Conservation (phyloP, 2,329 filamentous ascomycete species). For the Diaporthe sp. region DNA sequence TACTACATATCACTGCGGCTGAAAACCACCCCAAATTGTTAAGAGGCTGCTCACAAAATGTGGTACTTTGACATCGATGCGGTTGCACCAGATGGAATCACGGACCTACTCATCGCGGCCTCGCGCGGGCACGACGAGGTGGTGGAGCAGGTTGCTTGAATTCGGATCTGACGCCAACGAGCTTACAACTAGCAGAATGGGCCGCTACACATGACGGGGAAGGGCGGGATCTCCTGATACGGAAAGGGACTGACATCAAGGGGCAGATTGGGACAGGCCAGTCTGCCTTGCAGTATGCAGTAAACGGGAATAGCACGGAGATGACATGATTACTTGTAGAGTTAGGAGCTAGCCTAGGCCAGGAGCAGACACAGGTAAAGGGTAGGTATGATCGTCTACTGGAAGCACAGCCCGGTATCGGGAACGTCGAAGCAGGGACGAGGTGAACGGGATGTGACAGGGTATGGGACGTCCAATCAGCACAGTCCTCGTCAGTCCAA, state of each 20-base stretch:
- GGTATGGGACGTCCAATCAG: neutral
- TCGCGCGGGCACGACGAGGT: neutral
- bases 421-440: neutral
- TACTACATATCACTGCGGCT: neutral
- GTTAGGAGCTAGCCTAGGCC: neutral
- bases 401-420: neutral
- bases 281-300: neutral
- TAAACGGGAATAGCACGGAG: neutral
- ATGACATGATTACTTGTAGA: neutral
- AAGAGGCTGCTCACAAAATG: neutral
- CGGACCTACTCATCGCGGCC: neutral
- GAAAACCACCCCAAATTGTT: neutral
- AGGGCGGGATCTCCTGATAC: neutral
- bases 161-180: no score
- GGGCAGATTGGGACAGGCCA: neutral
- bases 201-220: neutral
- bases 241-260: neutral
- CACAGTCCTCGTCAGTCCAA: neutral
- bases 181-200: neutral
- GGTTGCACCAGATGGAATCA: neutral
- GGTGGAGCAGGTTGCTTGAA: no score
- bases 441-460: neutral
- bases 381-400: neutral
- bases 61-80: neutral
- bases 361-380: neutral